These are phyloP conservation scores for Phytophthora multivora DNA, from an alignment of 352 stramenopile species.

Conservation along the genomic window DNA sequence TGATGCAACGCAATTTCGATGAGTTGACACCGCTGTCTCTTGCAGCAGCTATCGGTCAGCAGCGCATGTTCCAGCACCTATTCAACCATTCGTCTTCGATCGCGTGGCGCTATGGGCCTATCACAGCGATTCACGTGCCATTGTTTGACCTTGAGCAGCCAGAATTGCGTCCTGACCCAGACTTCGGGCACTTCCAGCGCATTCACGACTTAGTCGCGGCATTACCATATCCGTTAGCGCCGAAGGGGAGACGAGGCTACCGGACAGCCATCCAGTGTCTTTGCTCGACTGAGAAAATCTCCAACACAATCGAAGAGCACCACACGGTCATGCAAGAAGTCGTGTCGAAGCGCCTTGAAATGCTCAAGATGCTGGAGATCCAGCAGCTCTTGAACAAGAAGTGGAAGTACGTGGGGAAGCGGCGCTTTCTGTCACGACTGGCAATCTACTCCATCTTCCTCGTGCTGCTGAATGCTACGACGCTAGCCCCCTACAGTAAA, in stretches of 20 bases:
- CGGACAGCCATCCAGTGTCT: constrained; percentile 63
- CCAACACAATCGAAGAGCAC: constrained; percentile 37
- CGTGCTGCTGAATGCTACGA: constrained; percentile 48
- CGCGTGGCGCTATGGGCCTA: constrained; percentile 62
- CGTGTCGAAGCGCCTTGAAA: constrained; percentile 50
- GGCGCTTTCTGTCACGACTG: constrained; percentile 48
- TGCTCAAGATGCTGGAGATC: constrained; percentile 61
- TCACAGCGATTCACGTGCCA: constrained; percentile 56
- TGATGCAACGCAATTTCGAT: constrained; percentile 56
- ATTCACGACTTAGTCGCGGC: constrained; percentile 21
- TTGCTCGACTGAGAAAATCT: constrained; percentile 56
- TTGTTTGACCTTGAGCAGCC: constrained; percentile 63
- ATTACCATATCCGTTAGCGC: constrained; percentile 40
- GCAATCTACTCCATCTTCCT: constrained; percentile 45
- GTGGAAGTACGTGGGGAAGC: constrained; percentile 65
- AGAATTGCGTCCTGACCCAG: constrained; percentile 20
- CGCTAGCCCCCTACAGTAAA: constrained; percentile 44
- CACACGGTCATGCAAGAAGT: constrained; percentile 26
- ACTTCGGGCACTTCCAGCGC: constrained; percentile 28
- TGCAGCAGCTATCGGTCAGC: constrained; percentile 53
- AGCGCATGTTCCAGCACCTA: constrained; percentile 65
- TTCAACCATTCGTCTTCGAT: constrained; percentile 48
- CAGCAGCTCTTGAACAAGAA: constrained; percentile 61
- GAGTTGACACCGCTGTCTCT: constrained; percentile 64
- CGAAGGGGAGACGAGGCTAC: constrained; percentile 39